Base-by-base conservation (phyloP, 2,329 filamentous ascomycete genomes). In the Fusarium sp. region DNA sequence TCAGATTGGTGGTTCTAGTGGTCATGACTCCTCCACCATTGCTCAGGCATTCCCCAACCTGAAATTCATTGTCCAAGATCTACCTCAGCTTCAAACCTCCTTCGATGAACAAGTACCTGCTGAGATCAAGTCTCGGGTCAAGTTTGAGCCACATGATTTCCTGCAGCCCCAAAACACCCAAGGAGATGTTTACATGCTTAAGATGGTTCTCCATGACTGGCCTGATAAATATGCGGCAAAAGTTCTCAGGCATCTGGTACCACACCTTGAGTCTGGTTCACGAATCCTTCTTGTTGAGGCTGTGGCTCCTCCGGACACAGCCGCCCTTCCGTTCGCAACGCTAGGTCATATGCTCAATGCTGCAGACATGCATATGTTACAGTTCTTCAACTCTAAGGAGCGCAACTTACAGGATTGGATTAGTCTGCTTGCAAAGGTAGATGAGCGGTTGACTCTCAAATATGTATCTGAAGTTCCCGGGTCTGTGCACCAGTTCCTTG, bases 131-230 rank as follows among this genome's bases (percentile, higher is more conserved):
- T 66, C 72, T 26, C 79, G 82, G 6, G 76, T 85, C 44, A 77
- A 66, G 18, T 84, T 84, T 64, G 67, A 80, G 52, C 68, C 78
- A 10, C 82, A 84, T 66, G 79, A 82, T 67, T 82, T 85, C 69
- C 82, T 84, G 74, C 57, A 78, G 34, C 79, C 81, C 3, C 83
- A 85, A 62, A 64, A 77, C 13, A 75, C 79, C 9, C 63, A 79
- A 24, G 87, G 82, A 6, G 85, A 87, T 8, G 80, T 88, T 45
- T 89, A 88, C 79, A 79, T 89, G 57, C 78, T 89, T 62, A 87
- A 87, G 68, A 80, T 84, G 70, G 87, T 89, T 55, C 79, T 90
- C 14, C 87, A 89, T 77, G 87, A 89, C 80, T 89, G 87, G 86
- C 82, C 86, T 1, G 85, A 89, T 48, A 78, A 81, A 36, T 81